These are phyloP conservation scores for Russula griseocarnosa DNA, from an alignment of 768 basidiomycete species.

Conservation along the genomic window DNA sequence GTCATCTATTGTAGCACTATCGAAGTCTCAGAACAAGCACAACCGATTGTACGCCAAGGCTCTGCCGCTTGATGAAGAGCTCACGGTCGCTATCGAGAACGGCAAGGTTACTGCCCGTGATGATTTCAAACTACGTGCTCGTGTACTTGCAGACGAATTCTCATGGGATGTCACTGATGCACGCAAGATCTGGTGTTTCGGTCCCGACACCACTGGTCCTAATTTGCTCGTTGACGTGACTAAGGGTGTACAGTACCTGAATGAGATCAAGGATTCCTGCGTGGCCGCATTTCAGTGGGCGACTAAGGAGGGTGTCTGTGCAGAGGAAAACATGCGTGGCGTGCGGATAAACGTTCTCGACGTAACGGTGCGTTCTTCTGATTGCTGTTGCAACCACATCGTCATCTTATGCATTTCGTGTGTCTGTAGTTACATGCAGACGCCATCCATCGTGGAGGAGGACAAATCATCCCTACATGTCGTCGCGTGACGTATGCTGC, in stretches of 20 bases:
- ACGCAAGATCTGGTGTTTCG: constrained; percentile 99
- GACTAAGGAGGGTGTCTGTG: constrained; percentile 94
- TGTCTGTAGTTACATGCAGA: constrained; percentile 81
- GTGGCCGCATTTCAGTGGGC: constrained; percentile 99
- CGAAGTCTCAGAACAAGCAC: constrained; percentile 99
- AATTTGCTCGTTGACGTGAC: constrained; percentile 97
- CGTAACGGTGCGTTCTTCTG: constrained; percentile 66
- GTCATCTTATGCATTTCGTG: background rate
- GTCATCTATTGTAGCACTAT: constrained; percentile 92
- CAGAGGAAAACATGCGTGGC: constrained; percentile 99
- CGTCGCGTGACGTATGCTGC: constrained; percentile 97
- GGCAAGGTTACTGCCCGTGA: constrained; percentile 88
- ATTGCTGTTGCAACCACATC: background rate
- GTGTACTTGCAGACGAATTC: constrained; percentile 90
- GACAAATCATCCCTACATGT: constrained; percentile 95
- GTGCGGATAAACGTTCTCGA: constrained; percentile 93
- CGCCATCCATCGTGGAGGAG: constrained; percentile 99
- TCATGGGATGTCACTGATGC: constrained; percentile 99
- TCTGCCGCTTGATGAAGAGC: constrained; percentile 88
- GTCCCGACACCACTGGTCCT: constrained; percentile 94
- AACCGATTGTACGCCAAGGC: constrained; percentile 97
- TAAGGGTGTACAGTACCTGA: constrained; percentile 98
- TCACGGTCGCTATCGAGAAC: constrained; percentile 85
- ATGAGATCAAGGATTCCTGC: constrained; percentile 99
- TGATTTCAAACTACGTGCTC: constrained; percentile 96